Base-by-base conservation (phyloP, 2,329 filamentous ascomycete genomes). In the Xylaria sp. region DNA sequence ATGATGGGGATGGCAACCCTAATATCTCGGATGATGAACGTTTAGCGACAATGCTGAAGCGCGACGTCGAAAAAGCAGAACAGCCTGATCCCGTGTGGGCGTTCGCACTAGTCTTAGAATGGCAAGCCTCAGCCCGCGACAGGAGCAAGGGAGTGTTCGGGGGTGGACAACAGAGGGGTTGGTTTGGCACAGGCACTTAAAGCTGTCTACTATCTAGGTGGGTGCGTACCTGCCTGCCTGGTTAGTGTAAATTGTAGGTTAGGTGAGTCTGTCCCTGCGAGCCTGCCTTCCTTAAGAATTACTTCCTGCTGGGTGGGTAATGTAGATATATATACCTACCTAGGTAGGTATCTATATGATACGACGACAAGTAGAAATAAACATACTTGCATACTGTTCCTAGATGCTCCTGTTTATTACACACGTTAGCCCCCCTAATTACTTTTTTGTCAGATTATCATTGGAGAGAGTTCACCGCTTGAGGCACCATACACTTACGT, bases 61-160 rank as follows among this genome's bases (percentile, higher is more conserved):
- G 75, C 75, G 75, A 77, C 73, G 73, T 76, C 72, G 72, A 76
- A 74, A 74, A 75, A 75, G 71, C 69, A 75, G 67, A 68, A 61
- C 71, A 70, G 71, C 71, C 68, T 66, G 59, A 67, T 64, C 61
- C 57, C 59, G 51, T 66, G 71, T 56, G 63, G 67, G 51, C 20
- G 49, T 49, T 48, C 18, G 51, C 69, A 46, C 75, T 77, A 77
- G 64, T 55, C 75, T 70, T 5, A 62, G 61, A 71, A 46, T 20
- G 68, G 73, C 56, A 74, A 71, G 73, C 56, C 36, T 41, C 66
- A 63, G 46, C 63, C 72, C 60, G 71, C 66, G 62, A 64, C 68
- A 72, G 69, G 67, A 71, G 67, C 69, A 55, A 52, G 46, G 60
- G 51, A 28, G 15, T 3, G 46, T 48, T 23, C 20, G 46, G 46